These are phyloP conservation scores for Rhynchospora pubera DNA, from an alignment of 176 grass and related monocot species.

Conservation along the genomic window DNA sequence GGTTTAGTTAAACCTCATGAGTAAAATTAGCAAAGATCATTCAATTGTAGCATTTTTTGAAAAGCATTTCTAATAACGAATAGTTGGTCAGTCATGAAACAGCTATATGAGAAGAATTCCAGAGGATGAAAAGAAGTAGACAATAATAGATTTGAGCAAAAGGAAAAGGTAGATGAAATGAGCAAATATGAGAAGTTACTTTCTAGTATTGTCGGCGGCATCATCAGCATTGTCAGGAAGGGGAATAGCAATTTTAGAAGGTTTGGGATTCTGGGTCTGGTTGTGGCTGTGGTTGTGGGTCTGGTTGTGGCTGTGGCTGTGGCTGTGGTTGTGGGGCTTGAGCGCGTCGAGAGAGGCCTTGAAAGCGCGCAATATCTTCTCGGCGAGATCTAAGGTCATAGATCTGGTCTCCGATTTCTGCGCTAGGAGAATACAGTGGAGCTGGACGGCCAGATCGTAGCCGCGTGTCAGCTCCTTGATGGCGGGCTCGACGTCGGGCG, in stretches of 20 bases:
- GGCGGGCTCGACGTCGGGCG: not conserved
- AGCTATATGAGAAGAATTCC: too few species aligned
- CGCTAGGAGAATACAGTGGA: slow-evolving; percentile 19
- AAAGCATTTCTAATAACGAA: too few species aligned
- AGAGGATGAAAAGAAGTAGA: too few species aligned
- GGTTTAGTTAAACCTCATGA: not conserved
- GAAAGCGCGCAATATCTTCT: slow-evolving; percentile 16
- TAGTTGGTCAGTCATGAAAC: too few species aligned
- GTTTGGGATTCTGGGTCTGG: too few species aligned
- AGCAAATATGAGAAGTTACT: not conserved
- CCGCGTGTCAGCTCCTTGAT: slow-evolving; percentile 13
- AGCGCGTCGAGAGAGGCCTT: slow-evolving; percentile 6
- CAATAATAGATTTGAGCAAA: not conserved
- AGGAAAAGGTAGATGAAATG: not conserved
- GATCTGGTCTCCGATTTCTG: slow-evolving; percentile 11
- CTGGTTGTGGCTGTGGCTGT: too few species aligned
- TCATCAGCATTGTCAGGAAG: slow-evolving; percentile 3
- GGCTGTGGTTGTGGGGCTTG: not conserved
- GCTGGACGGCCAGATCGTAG: slow-evolving; percentile 8
- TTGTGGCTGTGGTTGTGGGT: not conserved
- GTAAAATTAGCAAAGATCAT: not conserved
- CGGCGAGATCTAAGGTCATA: not conserved
- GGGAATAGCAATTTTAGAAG: not conserved
- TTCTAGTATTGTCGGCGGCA: not conserved
- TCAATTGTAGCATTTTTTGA: too few species aligned